phyloP scores from a whole-genome alignment of 164 flowering plant species.

The Pachysandra terminalis region DNA sequence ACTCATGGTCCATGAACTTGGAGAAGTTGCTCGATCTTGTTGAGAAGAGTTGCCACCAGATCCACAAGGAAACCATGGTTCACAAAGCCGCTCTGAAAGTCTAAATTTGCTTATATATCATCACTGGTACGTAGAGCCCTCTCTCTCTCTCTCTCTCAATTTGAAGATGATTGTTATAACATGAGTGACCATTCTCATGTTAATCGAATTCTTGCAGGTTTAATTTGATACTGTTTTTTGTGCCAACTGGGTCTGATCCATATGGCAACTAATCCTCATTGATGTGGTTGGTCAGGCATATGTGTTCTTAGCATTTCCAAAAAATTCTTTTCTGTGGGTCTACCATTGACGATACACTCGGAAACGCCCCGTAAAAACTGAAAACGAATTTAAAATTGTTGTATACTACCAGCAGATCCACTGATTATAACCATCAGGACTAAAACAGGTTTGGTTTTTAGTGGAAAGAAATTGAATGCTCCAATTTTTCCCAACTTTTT shows the following conservation, averaged over 20 bases:
- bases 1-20: slow-evolving; percentile 88
- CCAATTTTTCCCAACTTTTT: too few species aligned
- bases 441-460: not conserved
- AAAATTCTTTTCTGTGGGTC: slow-evolving; percentile 6
- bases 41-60: slow-evolving; percentile 98
- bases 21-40: slow-evolving; percentile 95
- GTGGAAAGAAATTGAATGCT: not conserved
- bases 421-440: not conserved
- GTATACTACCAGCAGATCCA: not conserved
- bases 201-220: slow-evolving; percentile 6
- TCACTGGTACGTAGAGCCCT: not conserved
- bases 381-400: not conserved
- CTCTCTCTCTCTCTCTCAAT: not conserved
- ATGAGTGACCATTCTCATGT: not conserved
- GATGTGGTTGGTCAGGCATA: slow-evolving; percentile 4
- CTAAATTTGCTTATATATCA: slow-evolving; percentile 12
- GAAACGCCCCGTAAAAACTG: not conserved
- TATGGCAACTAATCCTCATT: not conserved
- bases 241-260: not conserved
- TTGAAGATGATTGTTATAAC: too few species aligned
- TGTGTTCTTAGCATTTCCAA: not conserved
- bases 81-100: slow-evolving; percentile 80
- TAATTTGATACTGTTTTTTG: not conserved
- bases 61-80: slow-evolving; percentile 97
- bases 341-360: not conserved